Conservation (phyloP, 192 early-diverging fungal genomes). For the Pecoramyces ruminantium region DNA sequence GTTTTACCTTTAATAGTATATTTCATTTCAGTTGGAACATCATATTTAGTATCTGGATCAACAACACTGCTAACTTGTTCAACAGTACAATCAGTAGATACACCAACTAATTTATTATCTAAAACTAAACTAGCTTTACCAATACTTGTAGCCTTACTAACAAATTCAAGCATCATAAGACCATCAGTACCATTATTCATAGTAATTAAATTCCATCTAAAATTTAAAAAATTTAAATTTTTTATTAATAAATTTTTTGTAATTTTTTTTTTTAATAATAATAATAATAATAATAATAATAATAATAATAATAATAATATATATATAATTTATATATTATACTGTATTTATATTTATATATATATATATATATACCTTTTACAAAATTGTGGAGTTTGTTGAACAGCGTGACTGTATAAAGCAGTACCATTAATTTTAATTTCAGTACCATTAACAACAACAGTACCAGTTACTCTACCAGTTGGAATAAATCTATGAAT, state of each 20-base stretch:
- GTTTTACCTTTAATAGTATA: conserved; percentile 71
- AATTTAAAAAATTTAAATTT: too few species aligned
- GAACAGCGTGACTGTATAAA: conserved; percentile 69
- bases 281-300: too few species aligned
- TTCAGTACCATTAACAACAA: conserved; percentile 50
- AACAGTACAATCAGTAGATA: conserved; percentile 56
- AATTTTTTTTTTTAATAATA: too few species aligned
- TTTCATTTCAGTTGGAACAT: conserved; percentile 51
- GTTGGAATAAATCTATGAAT: conserved; percentile 72
- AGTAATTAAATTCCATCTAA: not conserved
- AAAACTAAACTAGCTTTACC: conserved; percentile 24
- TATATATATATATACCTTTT: not conserved
- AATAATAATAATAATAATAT: too few species aligned
- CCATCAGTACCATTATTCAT: not conserved
- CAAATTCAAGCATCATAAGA: not conserved
- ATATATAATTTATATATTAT: too few species aligned
- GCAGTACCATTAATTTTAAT: conserved; percentile 52
- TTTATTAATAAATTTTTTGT: too few species aligned
- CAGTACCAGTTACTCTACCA: conserved; percentile 47
- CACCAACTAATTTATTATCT: conserved; percentile 44
- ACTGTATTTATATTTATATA: not conserved
- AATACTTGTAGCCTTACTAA: conserved; percentile 45
- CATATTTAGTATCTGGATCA: conserved; percentile 71
- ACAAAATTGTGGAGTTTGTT: conserved; percentile 70
- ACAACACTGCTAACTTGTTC: conserved; percentile 39